Conservation (phyloP, 169 alveolate genomes). For the Eimeria acervulina region DNA sequence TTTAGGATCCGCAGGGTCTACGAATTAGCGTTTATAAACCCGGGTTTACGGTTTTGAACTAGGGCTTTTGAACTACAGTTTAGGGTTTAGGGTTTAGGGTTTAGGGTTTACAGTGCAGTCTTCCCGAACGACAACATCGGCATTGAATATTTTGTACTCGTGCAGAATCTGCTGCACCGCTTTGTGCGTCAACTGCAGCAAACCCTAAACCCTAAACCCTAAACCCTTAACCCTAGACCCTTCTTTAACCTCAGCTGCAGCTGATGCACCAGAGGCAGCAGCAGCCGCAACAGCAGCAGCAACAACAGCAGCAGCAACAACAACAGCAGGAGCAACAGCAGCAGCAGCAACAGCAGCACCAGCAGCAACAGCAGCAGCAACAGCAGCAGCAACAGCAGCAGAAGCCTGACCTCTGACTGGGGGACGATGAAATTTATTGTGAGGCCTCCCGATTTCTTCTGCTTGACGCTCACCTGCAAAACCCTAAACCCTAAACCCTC, state of each 20-base stretch:
- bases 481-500: constrained; percentile 25
- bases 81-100: background rate
- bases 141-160: constrained; percentile 97
- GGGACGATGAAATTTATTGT: constrained; percentile 91
- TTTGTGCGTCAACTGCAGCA: constrained; percentile 88
- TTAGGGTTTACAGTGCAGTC: constrained; percentile 92
- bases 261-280: background rate
- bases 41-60: background rate
- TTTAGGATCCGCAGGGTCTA: background rate
- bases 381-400: constrained; percentile 58
- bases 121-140: constrained; percentile 96
- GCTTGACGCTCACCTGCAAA: constrained; percentile 41
- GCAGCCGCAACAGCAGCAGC: constrained; percentile 16
- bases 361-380: constrained; percentile 35
- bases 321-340: background rate
- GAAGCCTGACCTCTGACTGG: constrained; percentile 39
- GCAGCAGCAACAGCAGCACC: background rate
- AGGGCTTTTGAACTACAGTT: background rate
- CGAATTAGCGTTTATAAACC: background rate
- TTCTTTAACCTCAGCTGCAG: background rate
- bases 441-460: constrained; percentile 90
- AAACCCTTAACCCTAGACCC: no score
- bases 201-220: background rate
- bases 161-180: constrained; percentile 90
- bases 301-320: background rate